A percentile compares a stretch with the other conserved stretches of the same genome.
These are phyloP conservation scores for Stentor coeruleus DNA, from an alignment of 73 alveolate species.

Conservation along the genomic window DNA sequence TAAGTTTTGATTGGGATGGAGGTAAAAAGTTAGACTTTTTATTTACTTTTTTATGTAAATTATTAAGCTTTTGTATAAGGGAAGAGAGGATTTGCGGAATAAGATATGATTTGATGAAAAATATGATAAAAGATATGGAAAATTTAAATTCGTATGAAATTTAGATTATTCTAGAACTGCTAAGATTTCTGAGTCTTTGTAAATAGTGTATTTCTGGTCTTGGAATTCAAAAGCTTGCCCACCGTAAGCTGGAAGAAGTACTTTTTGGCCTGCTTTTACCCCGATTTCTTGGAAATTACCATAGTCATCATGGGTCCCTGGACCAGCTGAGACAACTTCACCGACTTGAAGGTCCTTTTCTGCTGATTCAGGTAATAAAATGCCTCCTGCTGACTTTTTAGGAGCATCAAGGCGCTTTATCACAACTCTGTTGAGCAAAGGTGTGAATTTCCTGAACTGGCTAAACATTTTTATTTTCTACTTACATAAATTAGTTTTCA, in stretches of 20 bases:
- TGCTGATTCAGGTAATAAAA: conserved; percentile 39
- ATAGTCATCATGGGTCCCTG: conserved; percentile 46
- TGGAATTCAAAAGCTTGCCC: conserved; percentile 45
- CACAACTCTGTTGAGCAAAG: conserved; percentile 48
- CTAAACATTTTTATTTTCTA: conserved; percentile 30
- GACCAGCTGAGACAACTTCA: conserved; percentile 55
- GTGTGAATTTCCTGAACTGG: conserved; percentile 37
- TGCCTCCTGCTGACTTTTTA: conserved; percentile 58
- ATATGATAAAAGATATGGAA: too few relatives aligned
- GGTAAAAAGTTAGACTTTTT: too few relatives aligned
- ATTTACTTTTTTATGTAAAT: too few relatives aligned
- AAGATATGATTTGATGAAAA: too few relatives aligned
- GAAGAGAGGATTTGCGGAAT: too few relatives aligned
- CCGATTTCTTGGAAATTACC: conserved; percentile 34
- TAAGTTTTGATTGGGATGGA: too few relatives aligned
- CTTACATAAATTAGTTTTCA: too few relatives aligned
- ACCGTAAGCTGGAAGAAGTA: conserved; percentile 56
- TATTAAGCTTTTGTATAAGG: too few relatives aligned
- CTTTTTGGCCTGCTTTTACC: conserved; percentile 57
- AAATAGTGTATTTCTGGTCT: conserved; percentile 38
- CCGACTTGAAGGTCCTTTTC: conserved; percentile 45
- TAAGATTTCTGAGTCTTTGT: conserved; percentile 42
- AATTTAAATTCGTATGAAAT: too few relatives aligned
- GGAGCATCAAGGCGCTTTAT: conserved; percentile 49
- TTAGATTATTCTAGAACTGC: conserved; percentile 28